These are phyloP conservation scores for Dactylellina cionopaga DNA, from an alignment of 2,329 filamentous ascomycete genomes.

Conservation along the genomic window DNA sequence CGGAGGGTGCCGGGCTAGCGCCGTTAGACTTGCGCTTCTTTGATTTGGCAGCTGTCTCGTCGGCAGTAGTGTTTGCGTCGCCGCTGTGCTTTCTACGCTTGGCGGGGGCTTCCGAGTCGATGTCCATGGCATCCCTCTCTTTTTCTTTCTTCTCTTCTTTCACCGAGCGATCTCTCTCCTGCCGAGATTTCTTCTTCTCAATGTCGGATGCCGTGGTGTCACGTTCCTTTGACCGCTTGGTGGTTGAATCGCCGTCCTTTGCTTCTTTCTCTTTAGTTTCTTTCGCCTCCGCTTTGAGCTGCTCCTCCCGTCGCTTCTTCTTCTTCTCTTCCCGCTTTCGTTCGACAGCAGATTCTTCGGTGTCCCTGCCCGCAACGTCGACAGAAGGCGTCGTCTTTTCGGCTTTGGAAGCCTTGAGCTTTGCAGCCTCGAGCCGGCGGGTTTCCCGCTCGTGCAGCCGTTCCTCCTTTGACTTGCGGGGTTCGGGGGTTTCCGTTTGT, in stretches of 20 bases:
- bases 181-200: constrained; percentile 40
- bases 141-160: constrained; percentile 25
- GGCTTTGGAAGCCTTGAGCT: constrained; percentile 19
- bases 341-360: constrained; percentile 48
- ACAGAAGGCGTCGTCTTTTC: constrained; percentile 38
- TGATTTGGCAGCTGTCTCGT: constrained; percentile 20
- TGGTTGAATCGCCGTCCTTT: not conserved
- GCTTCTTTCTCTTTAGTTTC: constrained; percentile 27
- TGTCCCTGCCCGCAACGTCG: constrained; percentile 28
- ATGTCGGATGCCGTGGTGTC: constrained; percentile 34
- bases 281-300: constrained; percentile 19
- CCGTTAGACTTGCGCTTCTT: constrained; percentile 44
- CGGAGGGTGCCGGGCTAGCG: constrained; percentile 28
- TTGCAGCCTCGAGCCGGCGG: constrained; percentile 31
- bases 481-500: constrained; percentile 6
- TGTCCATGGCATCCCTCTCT: constrained; percentile 45
- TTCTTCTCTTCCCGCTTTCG: constrained; percentile 53
- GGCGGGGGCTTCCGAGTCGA: constrained; percentile 29
- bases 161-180: constrained; percentile 26
- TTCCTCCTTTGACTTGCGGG: constrained; percentile 41
- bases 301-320: constrained; percentile 48
- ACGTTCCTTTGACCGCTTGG: constrained; percentile 41
- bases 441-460: constrained; percentile 41
- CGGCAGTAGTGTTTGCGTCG: constrained; percentile 16
- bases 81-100: constrained; percentile 36